Evolutionary conservation across 345 rosid species (phyloP), one percentile per base, ranked within the genome.

Genomic region (Laguncularia racemosa): DNA sequence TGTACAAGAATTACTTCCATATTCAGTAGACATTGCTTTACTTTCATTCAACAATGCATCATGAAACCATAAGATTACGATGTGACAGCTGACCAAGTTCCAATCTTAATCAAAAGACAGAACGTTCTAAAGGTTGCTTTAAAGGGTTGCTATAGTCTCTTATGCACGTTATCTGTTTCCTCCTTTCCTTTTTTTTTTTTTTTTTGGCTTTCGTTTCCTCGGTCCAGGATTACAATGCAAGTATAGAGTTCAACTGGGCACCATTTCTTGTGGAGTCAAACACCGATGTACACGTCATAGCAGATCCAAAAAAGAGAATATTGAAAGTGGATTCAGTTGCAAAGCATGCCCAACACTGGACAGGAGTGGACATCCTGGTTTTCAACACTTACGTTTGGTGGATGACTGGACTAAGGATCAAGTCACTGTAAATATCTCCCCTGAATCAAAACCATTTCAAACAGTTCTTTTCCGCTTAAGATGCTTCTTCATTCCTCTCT

Each of bases 341-440:
- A 33, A 87, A 74, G 65, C 82, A 87, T 51, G 81, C 87, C 14
- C 75, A 71, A 52, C 56, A 68, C 64, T 93, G 97, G 99, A 78
- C 69, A 38, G 82, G 86, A 53, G 95, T 82, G 0, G 97, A 93
- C 71, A 76, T 87, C 55, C 66, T 93, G 8, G 84, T 83, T 9
- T 93, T 93, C 66, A 93, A 93, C 77, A 84, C 87, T 15, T 93
- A 93, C 38, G 86, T 93, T 28, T 93, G 99, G 99, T 93, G 99
- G 99, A 93, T 87, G 96, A 87, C 73, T 67, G 89, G 91, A 17
- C 61, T 72, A 43, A 60, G 58, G 20, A 77, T 84, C 73, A 93
- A 84, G 60, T 65, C 95, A 19, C 70, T 93, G 86, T 93, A 66
- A 82, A 13, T 26, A 44, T 4, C 18, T n/a, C 5, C 38, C 8